Evolutionary conservation across 2,329 filamentous ascomycete genomes (phyloP).

Genomic region (Aspergillus calidoustus): DNA sequence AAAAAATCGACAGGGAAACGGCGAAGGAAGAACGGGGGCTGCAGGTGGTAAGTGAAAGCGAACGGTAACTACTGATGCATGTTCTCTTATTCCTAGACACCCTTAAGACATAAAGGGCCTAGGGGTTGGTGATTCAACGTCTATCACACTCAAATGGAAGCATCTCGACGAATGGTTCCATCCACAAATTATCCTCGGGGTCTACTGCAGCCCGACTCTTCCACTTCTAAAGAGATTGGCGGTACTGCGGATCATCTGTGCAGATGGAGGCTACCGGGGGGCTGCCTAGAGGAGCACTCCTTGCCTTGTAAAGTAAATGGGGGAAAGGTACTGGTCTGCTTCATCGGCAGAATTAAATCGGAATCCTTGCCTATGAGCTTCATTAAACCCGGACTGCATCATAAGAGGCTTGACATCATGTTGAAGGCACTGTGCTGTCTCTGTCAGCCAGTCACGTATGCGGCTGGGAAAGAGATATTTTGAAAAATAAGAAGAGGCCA

Average conservation of each 20-base stretch:
- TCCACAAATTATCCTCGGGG: conserved; percentile 18
- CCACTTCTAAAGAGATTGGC: conserved; percentile 33
- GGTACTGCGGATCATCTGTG: conserved; percentile 35
- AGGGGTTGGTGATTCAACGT: conserved; percentile 30
- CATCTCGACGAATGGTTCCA: conserved; percentile 24
- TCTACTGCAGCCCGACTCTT: conserved; percentile 24
- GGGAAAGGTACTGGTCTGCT: conserved; percentile 19
- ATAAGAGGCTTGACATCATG: conserved; percentile 31
- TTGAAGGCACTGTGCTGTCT: conserved; percentile 24
- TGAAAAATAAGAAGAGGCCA: conserved; percentile 17
- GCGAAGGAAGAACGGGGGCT: conserved; percentile 11
- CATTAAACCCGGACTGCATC: conserved; percentile 28
- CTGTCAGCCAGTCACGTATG: conserved; percentile 25
- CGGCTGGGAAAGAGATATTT: conserved; percentile 11
- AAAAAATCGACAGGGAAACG: conserved; percentile 16
- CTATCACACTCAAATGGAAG: conserved; percentile 26
- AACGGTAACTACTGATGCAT: conserved; percentile 26
- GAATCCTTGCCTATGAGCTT: conserved; percentile 23
- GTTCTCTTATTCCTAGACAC: conserved; percentile 16
- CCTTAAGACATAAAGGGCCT: conserved; percentile 18
- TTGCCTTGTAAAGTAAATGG: conserved; percentile 20
- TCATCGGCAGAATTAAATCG: conserved; percentile 22
- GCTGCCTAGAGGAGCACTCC: conserved; percentile 21
- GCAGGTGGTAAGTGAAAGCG: conserved; percentile 24
- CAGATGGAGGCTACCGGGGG: conserved; percentile 22